Conservation (phyloP, 768 basidiomycete species). For the Calocybe cyanea region DNA sequence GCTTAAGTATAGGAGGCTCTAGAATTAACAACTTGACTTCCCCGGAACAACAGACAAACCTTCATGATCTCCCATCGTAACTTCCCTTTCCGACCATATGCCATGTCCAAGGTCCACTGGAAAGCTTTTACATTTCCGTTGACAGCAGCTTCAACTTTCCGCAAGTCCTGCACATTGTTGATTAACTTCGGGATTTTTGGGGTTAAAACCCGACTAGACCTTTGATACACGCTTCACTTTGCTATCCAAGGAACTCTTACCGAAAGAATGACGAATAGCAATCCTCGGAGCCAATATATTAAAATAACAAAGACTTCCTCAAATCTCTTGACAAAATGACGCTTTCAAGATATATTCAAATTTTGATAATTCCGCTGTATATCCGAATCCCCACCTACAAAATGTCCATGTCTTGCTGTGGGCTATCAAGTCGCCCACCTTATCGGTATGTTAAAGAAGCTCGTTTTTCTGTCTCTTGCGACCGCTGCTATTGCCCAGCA, state of each 20-base stretch:
- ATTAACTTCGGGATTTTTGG: neutral
- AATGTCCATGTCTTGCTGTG: too few species aligned
- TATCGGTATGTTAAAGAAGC: too few species aligned
- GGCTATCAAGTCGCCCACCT: too few species aligned
- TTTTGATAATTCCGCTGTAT: too few species aligned
- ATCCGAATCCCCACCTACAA: too few species aligned
- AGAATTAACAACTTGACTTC: neutral
- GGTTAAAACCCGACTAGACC: slow-evolving; percentile 28
- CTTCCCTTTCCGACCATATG: slow-evolving; percentile 75
- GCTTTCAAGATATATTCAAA: too few species aligned
- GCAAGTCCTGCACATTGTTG: slow-evolving; percentile 47
- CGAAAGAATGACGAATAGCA: slow-evolving; percentile 36
- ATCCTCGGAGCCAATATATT: too few species aligned
- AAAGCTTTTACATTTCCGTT: slow-evolving; percentile 46
- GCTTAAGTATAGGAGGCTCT: slow-evolving; percentile 32
- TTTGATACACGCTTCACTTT: slow-evolving; percentile 50
- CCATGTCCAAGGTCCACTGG: slow-evolving; percentile 55
- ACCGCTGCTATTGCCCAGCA: slow-evolving; percentile 19
- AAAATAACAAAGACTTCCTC: too few species aligned
- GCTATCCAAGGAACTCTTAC: slow-evolving; percentile 23
- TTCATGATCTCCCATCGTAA: slow-evolving; percentile 65
- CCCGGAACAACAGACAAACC: slow-evolving; percentile 34
- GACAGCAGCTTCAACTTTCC: slow-evolving; percentile 52
- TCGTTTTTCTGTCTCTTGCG: slow-evolving; percentile 5
- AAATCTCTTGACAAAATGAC: too few species aligned